A percentile compares a stretch with the other conserved stretches of the same genome.
Evolutionary conservation across 139 green algal genomes (phyloP).

Genomic region (Chlamydomonas applanata): DNA sequence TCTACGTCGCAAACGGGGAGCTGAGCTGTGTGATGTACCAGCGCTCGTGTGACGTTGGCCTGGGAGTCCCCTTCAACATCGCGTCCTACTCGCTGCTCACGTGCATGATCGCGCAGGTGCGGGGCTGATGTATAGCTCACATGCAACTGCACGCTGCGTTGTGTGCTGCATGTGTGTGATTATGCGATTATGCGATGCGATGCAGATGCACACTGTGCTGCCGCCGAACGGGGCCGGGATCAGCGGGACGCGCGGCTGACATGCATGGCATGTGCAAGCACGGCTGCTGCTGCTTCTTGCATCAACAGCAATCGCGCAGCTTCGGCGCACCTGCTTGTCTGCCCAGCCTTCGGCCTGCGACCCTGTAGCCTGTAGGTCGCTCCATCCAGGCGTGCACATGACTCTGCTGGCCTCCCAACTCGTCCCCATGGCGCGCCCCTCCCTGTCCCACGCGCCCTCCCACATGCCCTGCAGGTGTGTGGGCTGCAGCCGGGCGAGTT

Average conservation of each 20-base stretch:
- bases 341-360: too few relatives aligned
- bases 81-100: slow-evolving; percentile 96
- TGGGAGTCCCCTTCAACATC: slow-evolving; percentile 99
- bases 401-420: not conserved
- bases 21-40: slow-evolving; percentile 99
- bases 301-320: too few relatives aligned
- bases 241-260: too few relatives aligned
- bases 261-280: too few relatives aligned
- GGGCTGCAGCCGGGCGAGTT: slow-evolving; percentile 89
- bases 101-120: slow-evolving; percentile 89
- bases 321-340: too few relatives aligned
- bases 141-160: not conserved
- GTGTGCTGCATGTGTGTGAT: not conserved
- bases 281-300: too few relatives aligned
- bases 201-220: too few relatives aligned
- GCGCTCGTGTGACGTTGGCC: slow-evolving; percentile 94
- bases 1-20: slow-evolving; percentile 96
- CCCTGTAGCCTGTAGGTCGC: not conserved
- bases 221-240: too few relatives aligned
- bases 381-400: not conserved
- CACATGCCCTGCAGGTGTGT: slow-evolving; percentile 65
- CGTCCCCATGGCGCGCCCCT: not conserved
- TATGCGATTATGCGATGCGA: too few relatives aligned
- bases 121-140: slow-evolving; percentile 8
- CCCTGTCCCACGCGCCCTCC: too few relatives aligned